Conservation (phyloP, 2,329 filamentous ascomycete genomes). For the Colletotrichum liaoningense region DNA sequence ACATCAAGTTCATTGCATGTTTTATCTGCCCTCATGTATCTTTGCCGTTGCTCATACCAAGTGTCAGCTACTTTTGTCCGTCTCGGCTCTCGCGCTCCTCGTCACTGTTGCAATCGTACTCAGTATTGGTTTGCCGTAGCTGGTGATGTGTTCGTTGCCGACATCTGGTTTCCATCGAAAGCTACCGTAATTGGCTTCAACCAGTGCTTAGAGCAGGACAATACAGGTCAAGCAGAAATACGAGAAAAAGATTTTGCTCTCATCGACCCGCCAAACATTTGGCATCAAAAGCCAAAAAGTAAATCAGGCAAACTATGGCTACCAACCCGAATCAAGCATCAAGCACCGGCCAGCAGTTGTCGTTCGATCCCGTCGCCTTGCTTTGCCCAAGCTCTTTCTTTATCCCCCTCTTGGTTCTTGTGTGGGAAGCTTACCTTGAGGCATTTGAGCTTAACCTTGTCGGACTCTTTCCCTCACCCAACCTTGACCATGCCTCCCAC, state of each 20-base stretch:
- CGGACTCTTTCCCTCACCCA: not conserved
- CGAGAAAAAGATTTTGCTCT: not conserved
- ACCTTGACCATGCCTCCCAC: not conserved
- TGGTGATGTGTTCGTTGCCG: not conserved
- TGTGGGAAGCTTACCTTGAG: not conserved
- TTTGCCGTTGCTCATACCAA: not conserved
- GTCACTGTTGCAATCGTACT: not conserved
- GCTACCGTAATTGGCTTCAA: not conserved
- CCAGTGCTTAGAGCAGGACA: not conserved
- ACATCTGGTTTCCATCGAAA: not conserved
- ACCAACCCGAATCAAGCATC: not conserved
- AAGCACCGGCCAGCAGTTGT: conserved; percentile 20
- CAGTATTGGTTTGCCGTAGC: not conserved
- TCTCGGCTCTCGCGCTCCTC: not conserved
- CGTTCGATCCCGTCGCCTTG: conserved; percentile 13
- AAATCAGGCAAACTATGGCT: not conserved
- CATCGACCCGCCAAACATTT: not conserved
- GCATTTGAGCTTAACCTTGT: conserved; percentile 10
- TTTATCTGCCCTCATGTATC: not conserved
- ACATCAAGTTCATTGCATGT: not conserved
- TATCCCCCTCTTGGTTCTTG: not conserved
- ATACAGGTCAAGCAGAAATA: not conserved
- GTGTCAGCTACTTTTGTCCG: not conserved
- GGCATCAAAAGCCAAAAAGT: not conserved
- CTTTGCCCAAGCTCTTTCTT: not conserved